These are phyloP conservation scores for Fusarium ambrosium DNA, from an alignment of 2,329 filamentous ascomycete genomes.

Conservation along the genomic window DNA sequence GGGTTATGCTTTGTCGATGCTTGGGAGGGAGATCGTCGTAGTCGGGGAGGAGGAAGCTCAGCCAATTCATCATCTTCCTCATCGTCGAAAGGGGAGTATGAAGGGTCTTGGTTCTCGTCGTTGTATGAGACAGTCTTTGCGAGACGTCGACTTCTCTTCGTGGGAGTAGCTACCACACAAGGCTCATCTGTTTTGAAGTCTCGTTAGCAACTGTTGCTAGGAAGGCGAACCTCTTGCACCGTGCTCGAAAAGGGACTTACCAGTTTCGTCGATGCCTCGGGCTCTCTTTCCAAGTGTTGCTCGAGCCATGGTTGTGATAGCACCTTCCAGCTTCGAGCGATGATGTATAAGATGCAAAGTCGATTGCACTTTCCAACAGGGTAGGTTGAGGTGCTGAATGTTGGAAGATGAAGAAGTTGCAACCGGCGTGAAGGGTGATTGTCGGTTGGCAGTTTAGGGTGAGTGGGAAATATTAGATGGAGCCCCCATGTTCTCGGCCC, in stretches of 20 bases:
- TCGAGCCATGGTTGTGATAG: constrained; percentile 46
- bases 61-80: constrained; percentile 59
- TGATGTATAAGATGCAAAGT: constrained; percentile 17
- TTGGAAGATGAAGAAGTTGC: constrained; percentile 35
- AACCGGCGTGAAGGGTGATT: constrained; percentile 25
- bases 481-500: constrained; percentile 27
- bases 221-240: neutral
- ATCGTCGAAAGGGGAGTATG: constrained; percentile 50
- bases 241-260: constrained; percentile 44
- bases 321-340: constrained; percentile 31
- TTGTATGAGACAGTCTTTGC: constrained; percentile 62
- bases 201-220: constrained; percentile 31
- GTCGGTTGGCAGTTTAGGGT: constrained; percentile 37
- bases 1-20: constrained; percentile 60
- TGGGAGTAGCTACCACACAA: constrained; percentile 49
- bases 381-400: constrained; percentile 31
- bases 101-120: constrained; percentile 75
- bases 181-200: constrained; percentile 39
- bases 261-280: constrained; percentile 46
- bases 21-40: constrained; percentile 48
- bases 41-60: constrained; percentile 50
- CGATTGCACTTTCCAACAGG: constrained; percentile 41
- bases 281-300: constrained; percentile 54
- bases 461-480: constrained; percentile 36
- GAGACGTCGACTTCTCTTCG: constrained; percentile 63